Evolutionary conservation across 805 yeast species (phyloP), one percentile per base, ranked within the genome.

Genomic region (Yarrowia sp.): DNA sequence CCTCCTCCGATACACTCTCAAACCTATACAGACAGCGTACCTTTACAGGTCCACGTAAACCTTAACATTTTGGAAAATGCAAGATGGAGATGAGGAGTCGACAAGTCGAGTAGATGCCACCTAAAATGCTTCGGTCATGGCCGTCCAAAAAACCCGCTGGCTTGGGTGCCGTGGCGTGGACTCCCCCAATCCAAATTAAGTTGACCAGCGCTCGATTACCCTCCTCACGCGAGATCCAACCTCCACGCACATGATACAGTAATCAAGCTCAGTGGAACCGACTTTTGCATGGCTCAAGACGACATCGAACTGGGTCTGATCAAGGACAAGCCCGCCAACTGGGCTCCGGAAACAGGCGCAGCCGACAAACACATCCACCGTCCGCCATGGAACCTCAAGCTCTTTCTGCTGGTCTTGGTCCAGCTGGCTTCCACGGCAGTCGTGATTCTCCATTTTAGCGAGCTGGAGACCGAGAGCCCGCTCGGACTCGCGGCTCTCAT

Each of bases 271-370:
- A 12, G 10, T 14, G 29, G 14, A 39, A 24, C 47, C 9, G 22
- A 8, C 3, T 27, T 35, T 35, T 51, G 42, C 58, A 51, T 51
- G 58, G 42, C 38, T 18, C 32, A 35, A 24, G 61, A 55, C 35
- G 61, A 55, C 47, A 38, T 55, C 9, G 61, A 55, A 39, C 47
- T 55, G 35, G 61, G 61, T 13, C 46, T 38, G 19, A 36, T 55
- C 47, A 55, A 55, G n/a, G 61, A 55, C 35, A 55, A 55, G 61
- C 61, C 58, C 42, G 42, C 58, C 4, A 24, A 33, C 7, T 51
- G 47, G 61, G 47, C 38, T 4, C 61, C 61, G 4, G 42, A 35
- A 5, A 9, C n/a, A 3, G 36, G n/a, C 2, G 8, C 35, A 18
- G 9, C 61, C 12, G 46, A 21, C 18, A 18, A 18, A 16, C 61